phyloP scores from a whole-genome alignment of 2,329 filamentous ascomycete genomes.

The Monilinia vaccinii-corymbosi region DNA sequence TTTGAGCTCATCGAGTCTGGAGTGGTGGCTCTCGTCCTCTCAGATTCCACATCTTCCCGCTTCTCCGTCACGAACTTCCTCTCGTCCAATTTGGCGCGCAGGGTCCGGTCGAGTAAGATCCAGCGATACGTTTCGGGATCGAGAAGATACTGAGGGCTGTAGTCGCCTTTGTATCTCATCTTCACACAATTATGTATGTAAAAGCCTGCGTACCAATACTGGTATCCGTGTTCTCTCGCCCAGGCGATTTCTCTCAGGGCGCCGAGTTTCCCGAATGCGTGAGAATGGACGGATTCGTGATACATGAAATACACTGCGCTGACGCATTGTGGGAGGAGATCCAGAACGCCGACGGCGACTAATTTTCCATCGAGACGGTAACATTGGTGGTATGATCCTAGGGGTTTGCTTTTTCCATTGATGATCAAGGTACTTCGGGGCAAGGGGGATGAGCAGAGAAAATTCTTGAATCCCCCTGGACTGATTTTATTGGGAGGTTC shows the following conservation, averaged over 20 bases:
- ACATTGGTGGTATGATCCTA: conserved; percentile 76
- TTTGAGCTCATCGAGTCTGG: conserved; percentile 1
- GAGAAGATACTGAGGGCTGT: conserved; percentile 63
- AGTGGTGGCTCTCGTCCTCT: conserved; percentile 2
- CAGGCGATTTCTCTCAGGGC: conserved; percentile 65
- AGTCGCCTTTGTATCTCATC: conserved; percentile 81
- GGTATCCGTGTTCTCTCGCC: conserved; percentile 58
- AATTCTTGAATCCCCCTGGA: conserved; percentile 54
- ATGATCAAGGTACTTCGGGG: conserved; percentile 34
- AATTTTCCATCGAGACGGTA: conserved; percentile 69
- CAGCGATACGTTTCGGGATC: conserved; percentile 58
- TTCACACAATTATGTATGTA: conserved; percentile 76
- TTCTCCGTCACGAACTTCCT: conserved; percentile 24
- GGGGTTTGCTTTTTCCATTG: conserved; percentile 42
- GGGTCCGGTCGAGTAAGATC: conserved; percentile 44
- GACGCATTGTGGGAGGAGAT: conserved; percentile 66
- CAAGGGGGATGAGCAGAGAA: conserved; percentile 66
- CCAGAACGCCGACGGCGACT: conserved; percentile 67
- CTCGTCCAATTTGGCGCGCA: conserved; percentile 39
- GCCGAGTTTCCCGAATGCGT: conserved; percentile 65
- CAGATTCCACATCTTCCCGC: not conserved
- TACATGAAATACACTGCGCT: conserved; percentile 82
- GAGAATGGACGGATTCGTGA: conserved; percentile 61
- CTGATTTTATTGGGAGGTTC: conserved; percentile 53
- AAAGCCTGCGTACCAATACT: conserved; percentile 75